A percentile compares a stretch with the other conserved stretches of the same genome.
Conservation (phyloP, 495 filamentous ascomycete species). For the Hypomontagnella monticulosa region DNA sequence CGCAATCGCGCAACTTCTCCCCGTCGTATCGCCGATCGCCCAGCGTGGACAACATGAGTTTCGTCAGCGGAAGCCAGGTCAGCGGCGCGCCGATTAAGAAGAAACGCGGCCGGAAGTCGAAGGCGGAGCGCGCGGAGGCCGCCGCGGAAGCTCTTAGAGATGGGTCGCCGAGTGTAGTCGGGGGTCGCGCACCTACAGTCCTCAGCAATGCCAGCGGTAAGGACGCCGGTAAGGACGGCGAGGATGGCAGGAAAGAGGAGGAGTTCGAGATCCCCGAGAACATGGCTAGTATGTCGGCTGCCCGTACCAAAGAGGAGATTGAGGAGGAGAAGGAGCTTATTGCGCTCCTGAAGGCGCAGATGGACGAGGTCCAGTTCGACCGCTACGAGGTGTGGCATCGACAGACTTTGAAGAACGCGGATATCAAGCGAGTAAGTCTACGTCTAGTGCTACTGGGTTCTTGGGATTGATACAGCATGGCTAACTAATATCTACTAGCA, state of each 20-base stretch:
- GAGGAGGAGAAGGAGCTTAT: constrained; percentile 72
- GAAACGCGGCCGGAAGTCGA: constrained; percentile 74
- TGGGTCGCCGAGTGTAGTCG: constrained; percentile 55
- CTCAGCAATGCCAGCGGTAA: constrained; percentile 55
- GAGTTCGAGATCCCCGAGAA: constrained; percentile 71
- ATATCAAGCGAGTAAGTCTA: constrained; percentile 60
- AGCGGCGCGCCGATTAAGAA: constrained; percentile 63
- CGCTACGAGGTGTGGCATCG: constrained; percentile 80
- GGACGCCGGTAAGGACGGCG: constrained; percentile 45
- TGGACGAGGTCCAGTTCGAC: constrained; percentile 72
- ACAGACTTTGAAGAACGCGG: constrained; percentile 65
- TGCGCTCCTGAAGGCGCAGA: constrained; percentile 71
- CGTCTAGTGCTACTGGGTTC: not conserved
- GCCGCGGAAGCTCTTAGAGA: constrained; percentile 48
- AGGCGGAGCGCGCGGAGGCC: constrained; percentile 65
- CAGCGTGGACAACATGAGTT: constrained; percentile 69
- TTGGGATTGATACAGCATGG: not conserved
- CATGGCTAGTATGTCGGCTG: constrained; percentile 60
- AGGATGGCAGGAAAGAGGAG: constrained; percentile 71
- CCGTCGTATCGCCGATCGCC: constrained; percentile 68
- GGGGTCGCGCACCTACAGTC: constrained; percentile 60
- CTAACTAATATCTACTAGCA: constrained; percentile 59
- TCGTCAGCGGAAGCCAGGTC: constrained; percentile 72
- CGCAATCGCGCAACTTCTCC: constrained; percentile 50
- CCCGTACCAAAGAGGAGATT: constrained; percentile 71